Evolutionary conservation across 352 stramenopile genomes (phyloP).

Genomic region (Phytophthora pinifolia): DNA sequence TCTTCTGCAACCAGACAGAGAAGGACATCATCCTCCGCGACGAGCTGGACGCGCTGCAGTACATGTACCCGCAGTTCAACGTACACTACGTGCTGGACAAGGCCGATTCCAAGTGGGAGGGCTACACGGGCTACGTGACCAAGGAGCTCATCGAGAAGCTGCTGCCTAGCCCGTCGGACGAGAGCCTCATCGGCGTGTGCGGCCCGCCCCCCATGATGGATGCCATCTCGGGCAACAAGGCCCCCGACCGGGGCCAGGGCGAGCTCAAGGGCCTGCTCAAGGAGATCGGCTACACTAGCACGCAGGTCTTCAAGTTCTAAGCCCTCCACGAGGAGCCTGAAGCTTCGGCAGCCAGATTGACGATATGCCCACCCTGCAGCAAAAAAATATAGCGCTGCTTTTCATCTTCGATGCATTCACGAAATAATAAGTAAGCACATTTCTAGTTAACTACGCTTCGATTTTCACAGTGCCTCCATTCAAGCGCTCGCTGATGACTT

Average conservation of each 20-base stretch:
- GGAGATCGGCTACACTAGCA: slow-evolving; percentile 55
- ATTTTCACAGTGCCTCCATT: no score
- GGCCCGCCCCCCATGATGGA: slow-evolving; percentile 86
- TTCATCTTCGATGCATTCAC: no score
- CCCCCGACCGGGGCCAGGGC: slow-evolving; percentile 75
- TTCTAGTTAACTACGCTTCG: no score
- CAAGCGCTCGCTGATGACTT: no score
- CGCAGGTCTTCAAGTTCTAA: slow-evolving; percentile 77
- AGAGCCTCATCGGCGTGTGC: slow-evolving; percentile 79
- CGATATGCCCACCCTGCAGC: no score
- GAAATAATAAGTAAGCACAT: no score
- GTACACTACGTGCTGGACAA: slow-evolving; percentile 65
- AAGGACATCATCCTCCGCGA: slow-evolving; percentile 85
- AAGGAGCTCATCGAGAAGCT: slow-evolving; percentile 70
- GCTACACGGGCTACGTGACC: slow-evolving; percentile 64
- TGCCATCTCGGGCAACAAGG: slow-evolving; percentile 77
- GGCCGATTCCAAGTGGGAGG: slow-evolving; percentile 46
- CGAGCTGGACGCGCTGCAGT: slow-evolving; percentile 65
- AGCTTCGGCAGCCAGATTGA: slow-evolving; percentile 4
- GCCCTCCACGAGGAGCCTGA: neutral
- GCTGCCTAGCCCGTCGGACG: slow-evolving; percentile 56
- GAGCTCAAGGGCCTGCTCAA: slow-evolving; percentile 76
- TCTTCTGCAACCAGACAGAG: slow-evolving; percentile 83
- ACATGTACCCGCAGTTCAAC: slow-evolving; percentile 64
- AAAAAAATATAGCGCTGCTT: no score